Percentiles rank a stretch among this genome's conserved stretches.
Conservation (phyloP, 257 asterid species). For the Sherardia arvensis region DNA sequence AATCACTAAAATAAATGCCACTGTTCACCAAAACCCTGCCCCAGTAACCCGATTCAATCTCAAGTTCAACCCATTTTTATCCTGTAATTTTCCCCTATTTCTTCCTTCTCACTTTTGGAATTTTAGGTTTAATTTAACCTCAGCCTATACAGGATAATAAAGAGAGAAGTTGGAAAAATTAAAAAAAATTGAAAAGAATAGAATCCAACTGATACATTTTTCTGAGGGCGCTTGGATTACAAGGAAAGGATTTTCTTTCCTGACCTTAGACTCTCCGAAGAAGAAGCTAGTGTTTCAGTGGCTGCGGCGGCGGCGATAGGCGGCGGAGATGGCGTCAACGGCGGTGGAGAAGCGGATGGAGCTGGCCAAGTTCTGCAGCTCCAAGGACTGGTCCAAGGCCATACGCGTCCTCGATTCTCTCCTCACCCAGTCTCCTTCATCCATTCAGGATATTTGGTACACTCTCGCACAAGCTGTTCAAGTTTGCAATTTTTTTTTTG, state of each 20-base stretch:
- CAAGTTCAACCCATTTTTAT: background rate
- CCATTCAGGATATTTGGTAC: constrained; percentile 86
- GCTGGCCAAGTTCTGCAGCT: constrained; percentile 77
- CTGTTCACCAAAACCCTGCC: background rate
- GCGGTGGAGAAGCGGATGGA: constrained; percentile 57
- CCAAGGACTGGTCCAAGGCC: constrained; percentile 98
- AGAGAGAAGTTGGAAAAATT: background rate
- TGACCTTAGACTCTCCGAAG: background rate
- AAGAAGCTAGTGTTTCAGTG: constrained; percentile 9
- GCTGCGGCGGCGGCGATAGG: constrained; percentile 4
- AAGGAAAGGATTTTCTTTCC: constrained; percentile 5
- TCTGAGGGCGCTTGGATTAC: constrained; percentile 6
- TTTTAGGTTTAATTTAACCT: background rate
- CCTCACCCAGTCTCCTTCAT: constrained; percentile 39
- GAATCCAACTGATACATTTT: background rate
- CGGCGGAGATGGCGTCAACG: constrained; percentile 46
- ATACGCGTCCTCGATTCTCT: constrained; percentile 89
- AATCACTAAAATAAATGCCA: background rate
- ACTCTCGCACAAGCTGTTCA: background rate
- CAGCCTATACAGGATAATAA: background rate
- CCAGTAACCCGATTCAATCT: background rate
- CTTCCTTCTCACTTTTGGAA: background rate
- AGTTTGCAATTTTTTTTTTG: background rate
- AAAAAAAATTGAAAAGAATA: background rate
- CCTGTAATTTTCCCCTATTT: background rate